Conservation (phyloP, 2,329 filamentous ascomycete species). For the Boeremia lycopersici region DNA sequence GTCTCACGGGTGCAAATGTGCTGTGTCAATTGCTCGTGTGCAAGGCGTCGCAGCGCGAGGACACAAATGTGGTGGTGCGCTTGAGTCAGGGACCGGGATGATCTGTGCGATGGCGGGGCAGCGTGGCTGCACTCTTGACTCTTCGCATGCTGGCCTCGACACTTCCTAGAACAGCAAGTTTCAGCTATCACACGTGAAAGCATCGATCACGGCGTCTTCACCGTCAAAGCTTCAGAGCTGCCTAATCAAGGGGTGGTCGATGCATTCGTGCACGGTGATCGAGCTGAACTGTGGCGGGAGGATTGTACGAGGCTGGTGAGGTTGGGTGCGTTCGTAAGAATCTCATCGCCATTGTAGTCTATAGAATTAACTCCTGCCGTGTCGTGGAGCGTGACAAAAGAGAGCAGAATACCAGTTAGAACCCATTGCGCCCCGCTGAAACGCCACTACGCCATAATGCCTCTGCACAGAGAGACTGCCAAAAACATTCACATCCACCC, state of each 20-base stretch:
- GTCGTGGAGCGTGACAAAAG: slow-evolving; percentile 5
- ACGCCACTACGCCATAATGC: slow-evolving; percentile 34
- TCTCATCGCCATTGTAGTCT: slow-evolving; percentile 8
- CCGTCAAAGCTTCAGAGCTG: slow-evolving; percentile 45
- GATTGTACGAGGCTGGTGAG: neutral
- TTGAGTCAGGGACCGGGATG: slow-evolving; percentile 34
- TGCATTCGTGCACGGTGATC: slow-evolving; percentile 25
- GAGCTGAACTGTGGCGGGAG: slow-evolving; percentile 8
- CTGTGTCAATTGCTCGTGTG: slow-evolving; percentile 21
- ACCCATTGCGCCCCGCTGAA: slow-evolving; percentile 34
- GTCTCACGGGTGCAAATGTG: slow-evolving; percentile 12
- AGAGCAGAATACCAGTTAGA: slow-evolving; percentile 15
- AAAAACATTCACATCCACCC: slow-evolving; percentile 2
- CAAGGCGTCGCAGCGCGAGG: slow-evolving; percentile 15
- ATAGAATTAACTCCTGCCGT: neutral
- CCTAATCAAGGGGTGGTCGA: slow-evolving; percentile 39
- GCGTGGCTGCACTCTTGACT: slow-evolving; percentile 14
- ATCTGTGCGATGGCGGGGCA: slow-evolving; percentile 30
- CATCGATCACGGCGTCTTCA: slow-evolving; percentile 35
- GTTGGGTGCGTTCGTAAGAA: neutral
- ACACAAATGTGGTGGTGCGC: slow-evolving; percentile 24
- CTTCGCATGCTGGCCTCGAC: slow-evolving; percentile 4
- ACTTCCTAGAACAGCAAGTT: slow-evolving; percentile 37
- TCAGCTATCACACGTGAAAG: slow-evolving; percentile 21
- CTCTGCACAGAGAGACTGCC: slow-evolving; percentile 11